These are phyloP conservation scores for Malania oleifera DNA, from an alignment of 164 flowering plant genomes.

Conservation along the genomic window DNA sequence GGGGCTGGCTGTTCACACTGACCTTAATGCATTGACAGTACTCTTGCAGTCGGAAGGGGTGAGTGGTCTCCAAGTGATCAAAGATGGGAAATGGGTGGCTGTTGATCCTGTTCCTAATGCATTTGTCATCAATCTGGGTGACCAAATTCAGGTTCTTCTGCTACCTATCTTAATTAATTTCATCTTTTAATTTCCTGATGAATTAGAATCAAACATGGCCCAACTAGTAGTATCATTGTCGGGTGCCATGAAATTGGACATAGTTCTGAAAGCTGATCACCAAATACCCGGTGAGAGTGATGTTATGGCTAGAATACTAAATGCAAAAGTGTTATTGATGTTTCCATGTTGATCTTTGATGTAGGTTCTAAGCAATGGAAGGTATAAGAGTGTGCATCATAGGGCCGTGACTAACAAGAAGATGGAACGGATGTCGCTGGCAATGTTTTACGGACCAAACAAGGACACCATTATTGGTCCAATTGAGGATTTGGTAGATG, in stretches of 20 bases:
- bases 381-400: constrained; percentile 23
- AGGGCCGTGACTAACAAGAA: constrained; percentile 17
- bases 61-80: constrained; percentile 19
- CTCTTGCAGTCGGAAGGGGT: constrained; percentile 13
- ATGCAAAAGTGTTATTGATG: too few relatives aligned
- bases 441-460: constrained; percentile 17
- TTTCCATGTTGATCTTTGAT: neutral
- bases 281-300: too few relatives aligned
- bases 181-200: too few relatives aligned
- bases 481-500: constrained; percentile 18
- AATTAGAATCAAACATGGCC: too few relatives aligned
- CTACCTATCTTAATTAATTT: too few relatives aligned
- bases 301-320: too few relatives aligned
- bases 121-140: constrained; percentile 21
- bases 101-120: constrained; percentile 18
- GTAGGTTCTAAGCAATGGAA: constrained; percentile 21
- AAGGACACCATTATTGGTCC: constrained; percentile 17
- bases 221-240: too few relatives aligned
- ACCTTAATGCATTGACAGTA: constrained; percentile 10
- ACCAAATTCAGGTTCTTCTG: constrained; percentile 18
- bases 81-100: constrained; percentile 19
- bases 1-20: constrained; percentile 24
- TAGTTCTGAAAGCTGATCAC: too few relatives aligned
- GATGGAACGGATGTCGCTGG: constrained; percentile 11
- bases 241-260: too few relatives aligned